Evolutionary conservation across 169 alveolate genomes (phyloP), one percentile per base, ranked within the genome.

Genomic region (Eimeria acervulina): DNA sequence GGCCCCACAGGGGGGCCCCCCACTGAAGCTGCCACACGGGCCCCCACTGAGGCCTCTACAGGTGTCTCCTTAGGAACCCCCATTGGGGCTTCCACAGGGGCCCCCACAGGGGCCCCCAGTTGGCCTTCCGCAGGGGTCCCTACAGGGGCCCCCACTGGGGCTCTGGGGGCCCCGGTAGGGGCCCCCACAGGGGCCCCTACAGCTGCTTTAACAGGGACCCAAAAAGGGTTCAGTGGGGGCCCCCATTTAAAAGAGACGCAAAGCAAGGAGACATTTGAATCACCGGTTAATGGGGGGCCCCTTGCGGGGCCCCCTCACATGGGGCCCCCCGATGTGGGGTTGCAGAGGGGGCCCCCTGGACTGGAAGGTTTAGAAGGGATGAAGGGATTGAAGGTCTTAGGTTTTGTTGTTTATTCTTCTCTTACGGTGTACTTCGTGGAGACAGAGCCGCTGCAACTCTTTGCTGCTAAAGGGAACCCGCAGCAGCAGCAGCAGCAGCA

Each of bases 221-320:
- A 5, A n/a, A 61, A n/a, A 8, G 78, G 42, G 26, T 55, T 17
- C 15, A 19, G 10, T 10, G 78, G 78, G 78, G 40, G 78, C 78
- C 78, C 78, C 78, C 78, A 36, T 5, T 8, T 4, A n/a, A n/a
- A n/a, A n/a, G 74, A n/a, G 74, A 8, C 74, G 28, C 74, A n/a
- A 17, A 5, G 74, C 10, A n/a, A n/a, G 74, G 28, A 8, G 36
- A n/a, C n/a, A n/a, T n/a, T n/a, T n/a, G n/a, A n/a, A n/a, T n/a
- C n/a, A n/a, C n/a, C n/a, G n/a, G n/a, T n/a, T n/a, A 8, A 17
- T 3, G 74, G 74, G 74, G 74, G 74, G 74, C 74, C 74, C 74
- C 74, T 4, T n/a, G 74, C 28, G 74, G 74, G 36, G 28, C 74
- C 74, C 74, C 6, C 26, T n/a, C 74, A 8, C 31, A 17, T 4